These are phyloP conservation scores for Naganishia cerealis DNA, from an alignment of 1,284 basidiomycete genomes.

Conservation along the genomic window DNA sequence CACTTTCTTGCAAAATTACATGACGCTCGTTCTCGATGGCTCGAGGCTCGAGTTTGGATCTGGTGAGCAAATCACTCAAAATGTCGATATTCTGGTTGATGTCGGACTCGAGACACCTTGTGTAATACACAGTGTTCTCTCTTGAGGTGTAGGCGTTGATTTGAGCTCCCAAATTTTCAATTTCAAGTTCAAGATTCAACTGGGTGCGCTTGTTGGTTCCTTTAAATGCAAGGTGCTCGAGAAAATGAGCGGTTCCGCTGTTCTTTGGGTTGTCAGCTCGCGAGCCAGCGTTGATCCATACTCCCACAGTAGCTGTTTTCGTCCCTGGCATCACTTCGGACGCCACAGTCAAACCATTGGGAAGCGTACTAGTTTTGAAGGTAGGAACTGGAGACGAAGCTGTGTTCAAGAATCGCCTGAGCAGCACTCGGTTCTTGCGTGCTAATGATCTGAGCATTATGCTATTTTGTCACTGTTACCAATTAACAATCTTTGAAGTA, in stretches of 20 bases:
- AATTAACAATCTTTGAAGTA: too few species aligned
- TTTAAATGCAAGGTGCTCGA: slow-evolving; percentile 70
- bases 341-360: slow-evolving; percentile 87
- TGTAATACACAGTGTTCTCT: slow-evolving; percentile 99
- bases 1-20: slow-evolving; percentile 95
- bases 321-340: slow-evolving; percentile 88
- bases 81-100: slow-evolving; percentile 90
- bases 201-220: slow-evolving; percentile 88
- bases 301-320: slow-evolving; percentile 95
- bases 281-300: slow-evolving; percentile 98
- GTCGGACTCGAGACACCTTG: slow-evolving; percentile 97
- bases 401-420: too few species aligned
- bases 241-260: slow-evolving; percentile 96
- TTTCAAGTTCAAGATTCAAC: slow-evolving; percentile 90
- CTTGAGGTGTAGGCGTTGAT: slow-evolving; percentile 98
- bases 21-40: slow-evolving; percentile 96
- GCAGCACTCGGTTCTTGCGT: too few species aligned
- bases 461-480: too few species aligned
- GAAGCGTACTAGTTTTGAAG: too few species aligned
- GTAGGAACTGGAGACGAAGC: too few species aligned
- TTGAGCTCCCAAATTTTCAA: slow-evolving; percentile 97
- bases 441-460: too few species aligned
- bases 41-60: slow-evolving; percentile 84
- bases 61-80: slow-evolving; percentile 96
- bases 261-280: slow-evolving; percentile 91